phyloP scores from a whole-genome alignment of 2,329 filamentous ascomycete species.

The Clarireedia hainanense region DNA sequence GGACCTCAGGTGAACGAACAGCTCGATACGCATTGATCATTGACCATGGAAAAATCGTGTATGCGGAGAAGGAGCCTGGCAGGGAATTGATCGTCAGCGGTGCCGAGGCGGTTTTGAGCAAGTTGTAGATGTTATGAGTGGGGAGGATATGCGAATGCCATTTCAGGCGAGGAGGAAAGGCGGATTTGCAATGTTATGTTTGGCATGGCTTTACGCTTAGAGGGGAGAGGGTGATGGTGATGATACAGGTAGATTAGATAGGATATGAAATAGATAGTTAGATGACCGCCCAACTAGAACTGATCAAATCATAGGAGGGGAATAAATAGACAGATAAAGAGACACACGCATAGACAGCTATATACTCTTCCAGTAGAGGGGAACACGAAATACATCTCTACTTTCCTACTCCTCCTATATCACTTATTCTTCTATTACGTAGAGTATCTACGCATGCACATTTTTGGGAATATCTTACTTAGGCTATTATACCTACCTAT shows the following conservation, averaged over 20 bases:
- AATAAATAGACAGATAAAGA: too few relatives aligned
- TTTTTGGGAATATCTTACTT: too few relatives aligned
- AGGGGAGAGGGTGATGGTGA: background rate
- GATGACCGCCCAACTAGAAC: too few relatives aligned
- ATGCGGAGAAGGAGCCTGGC: constrained; percentile 54
- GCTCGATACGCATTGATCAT: constrained; percentile 59
- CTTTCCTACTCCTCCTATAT: background rate
- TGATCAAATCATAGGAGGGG: too few relatives aligned
- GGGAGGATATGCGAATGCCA: background rate
- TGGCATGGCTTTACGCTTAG: background rate
- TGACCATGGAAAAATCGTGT: constrained; percentile 59
- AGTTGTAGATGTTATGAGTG: constrained; percentile 15
- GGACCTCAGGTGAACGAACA: constrained; percentile 53
- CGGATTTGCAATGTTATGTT: too few relatives aligned
- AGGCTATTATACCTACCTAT: too few relatives aligned
- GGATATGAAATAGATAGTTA: background rate
- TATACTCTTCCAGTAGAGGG: too few relatives aligned
- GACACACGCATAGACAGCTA: too few relatives aligned
- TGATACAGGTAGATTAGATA: background rate
- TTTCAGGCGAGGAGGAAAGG: background rate
- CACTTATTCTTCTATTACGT: too few relatives aligned
- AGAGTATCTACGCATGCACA: too few relatives aligned
- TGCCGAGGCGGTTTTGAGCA: constrained; percentile 27
- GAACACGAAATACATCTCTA: constrained; percentile 3
- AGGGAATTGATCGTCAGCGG: constrained; percentile 25